These are phyloP conservation scores for Acer negundo DNA, from an alignment of 345 rosid genomes.

Conservation along the genomic window DNA sequence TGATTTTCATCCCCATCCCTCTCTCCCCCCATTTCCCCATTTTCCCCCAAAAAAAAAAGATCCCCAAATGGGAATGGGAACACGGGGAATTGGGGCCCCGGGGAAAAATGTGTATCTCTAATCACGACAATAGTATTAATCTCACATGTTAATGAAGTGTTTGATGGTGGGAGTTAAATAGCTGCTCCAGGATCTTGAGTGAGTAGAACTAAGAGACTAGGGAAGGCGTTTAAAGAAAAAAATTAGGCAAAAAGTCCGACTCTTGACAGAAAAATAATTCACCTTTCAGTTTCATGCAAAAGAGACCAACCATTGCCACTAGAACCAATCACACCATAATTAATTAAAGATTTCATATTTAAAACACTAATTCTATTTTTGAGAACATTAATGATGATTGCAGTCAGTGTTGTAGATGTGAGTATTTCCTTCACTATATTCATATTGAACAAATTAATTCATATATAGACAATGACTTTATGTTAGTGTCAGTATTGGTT, in stretches of 20 bases:
- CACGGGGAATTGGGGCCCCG: too few species aligned
- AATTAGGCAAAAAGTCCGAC: conserved; percentile 14
- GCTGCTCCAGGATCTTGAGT: too few species aligned
- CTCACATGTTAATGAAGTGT: too few species aligned
- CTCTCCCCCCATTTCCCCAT: too few species aligned
- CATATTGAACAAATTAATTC: conserved; percentile 15
- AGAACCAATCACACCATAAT: conserved; percentile 8
- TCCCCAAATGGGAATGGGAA: too few species aligned
- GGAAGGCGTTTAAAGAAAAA: not conserved
- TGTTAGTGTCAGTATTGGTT: not conserved
- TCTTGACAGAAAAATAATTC: not conserved
- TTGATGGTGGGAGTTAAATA: not conserved
- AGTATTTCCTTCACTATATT: conserved; percentile 18
- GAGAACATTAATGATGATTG: not conserved
- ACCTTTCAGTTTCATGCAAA: too few species aligned
- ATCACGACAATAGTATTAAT: too few species aligned
- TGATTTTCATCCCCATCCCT: too few species aligned
- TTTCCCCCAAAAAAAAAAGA: too few species aligned
- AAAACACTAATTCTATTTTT: not conserved
- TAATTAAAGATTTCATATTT: not conserved
- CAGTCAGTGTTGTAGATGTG: conserved; percentile 15
- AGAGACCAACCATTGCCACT: not conserved
- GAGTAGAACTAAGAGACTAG: not conserved
- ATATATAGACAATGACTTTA: not conserved
- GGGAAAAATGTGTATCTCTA: too few species aligned